Percentiles rank a stretch among this genome's conserved stretches.
These are phyloP conservation scores for Zangia roseola DNA, from an alignment of 768 basidiomycete genomes.

Conservation along the genomic window DNA sequence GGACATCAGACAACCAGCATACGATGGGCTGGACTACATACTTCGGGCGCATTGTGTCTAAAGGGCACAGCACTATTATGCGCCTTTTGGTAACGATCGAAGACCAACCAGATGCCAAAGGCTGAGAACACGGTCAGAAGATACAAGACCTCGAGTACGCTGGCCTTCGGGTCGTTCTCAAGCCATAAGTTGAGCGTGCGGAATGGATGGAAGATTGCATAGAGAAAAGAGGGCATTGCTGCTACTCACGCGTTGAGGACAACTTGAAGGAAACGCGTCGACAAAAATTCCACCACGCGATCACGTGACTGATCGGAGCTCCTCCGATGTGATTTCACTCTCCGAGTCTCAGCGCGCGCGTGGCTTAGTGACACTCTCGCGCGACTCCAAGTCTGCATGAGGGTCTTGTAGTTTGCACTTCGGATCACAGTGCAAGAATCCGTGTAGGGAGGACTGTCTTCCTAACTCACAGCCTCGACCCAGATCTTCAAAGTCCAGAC, in stretches of 20 bases:
- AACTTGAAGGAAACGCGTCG: conserved; percentile 9
- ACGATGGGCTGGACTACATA: conserved; percentile 33
- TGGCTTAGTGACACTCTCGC: no score
- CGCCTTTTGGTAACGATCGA: conserved; percentile 69
- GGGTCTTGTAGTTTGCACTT: no score
- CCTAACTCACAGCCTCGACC: no score
- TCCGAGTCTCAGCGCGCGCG: no score
- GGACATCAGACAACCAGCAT: conserved; percentile 15
- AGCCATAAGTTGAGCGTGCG: conserved; percentile 48
- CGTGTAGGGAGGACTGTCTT: no score
- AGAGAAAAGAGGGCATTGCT: conserved; percentile 33
- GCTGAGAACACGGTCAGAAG: conserved; percentile 69
- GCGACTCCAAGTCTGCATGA: no score
- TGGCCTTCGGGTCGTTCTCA: conserved; percentile 47
- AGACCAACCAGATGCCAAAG: conserved; percentile 77
- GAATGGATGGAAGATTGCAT: conserved; percentile 48
- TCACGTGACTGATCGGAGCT: conserved; percentile 17
- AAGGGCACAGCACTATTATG: conserved; percentile 76
- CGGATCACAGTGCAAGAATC: no score
- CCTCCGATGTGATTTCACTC: no score
- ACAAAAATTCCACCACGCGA: conserved; percentile 10
- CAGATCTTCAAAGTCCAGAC: no score
- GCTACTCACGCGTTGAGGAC: conserved; percentile 7
- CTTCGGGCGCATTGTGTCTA: conserved; percentile 53
- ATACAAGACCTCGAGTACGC: conserved; percentile 62